A percentile compares a stretch with the other conserved stretches of the same genome.
Conservation (phyloP, 2,329 filamentous ascomycete genomes). For the Eutypella sp. region DNA sequence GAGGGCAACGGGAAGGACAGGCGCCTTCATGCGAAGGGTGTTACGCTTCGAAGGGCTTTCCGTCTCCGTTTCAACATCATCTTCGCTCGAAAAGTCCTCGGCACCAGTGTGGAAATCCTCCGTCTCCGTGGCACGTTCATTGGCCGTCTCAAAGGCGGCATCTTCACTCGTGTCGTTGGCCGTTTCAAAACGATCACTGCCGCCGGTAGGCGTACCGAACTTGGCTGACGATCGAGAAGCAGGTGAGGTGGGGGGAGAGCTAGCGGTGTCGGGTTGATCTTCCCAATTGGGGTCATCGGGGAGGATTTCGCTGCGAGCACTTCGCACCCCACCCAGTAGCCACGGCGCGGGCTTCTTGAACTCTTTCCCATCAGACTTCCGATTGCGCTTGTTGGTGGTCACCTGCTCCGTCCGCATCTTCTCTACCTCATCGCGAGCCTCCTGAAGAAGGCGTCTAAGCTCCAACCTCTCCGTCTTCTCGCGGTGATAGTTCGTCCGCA, state of each 20-base stretch:
- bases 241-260: slow-evolving; percentile 35
- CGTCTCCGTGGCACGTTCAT: slow-evolving; percentile 81
- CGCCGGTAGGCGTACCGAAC: slow-evolving; percentile 24
- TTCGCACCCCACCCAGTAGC: slow-evolving; percentile 71
- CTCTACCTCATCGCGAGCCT: slow-evolving; percentile 87
- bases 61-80: slow-evolving; percentile 76
- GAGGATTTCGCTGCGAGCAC: slow-evolving; percentile 71
- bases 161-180: slow-evolving; percentile 73
- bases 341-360: slow-evolving; percentile 71
- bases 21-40: slow-evolving; percentile 16
- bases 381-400: slow-evolving; percentile 53
- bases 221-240: slow-evolving; percentile 22
- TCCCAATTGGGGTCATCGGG: slow-evolving; percentile 86
- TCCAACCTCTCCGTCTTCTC: slow-evolving; percentile 99
- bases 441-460: slow-evolving; percentile 89
- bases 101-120: slow-evolving; percentile 94
- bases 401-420: slow-evolving; percentile 55
- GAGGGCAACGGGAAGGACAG: slow-evolving; percentile 12
- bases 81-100: slow-evolving; percentile 70
- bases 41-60: slow-evolving; percentile 52
- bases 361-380: slow-evolving; percentile 58
- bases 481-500: slow-evolving; percentile 90
- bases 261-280: slow-evolving; percentile 62
- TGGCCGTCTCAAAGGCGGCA: slow-evolving; percentile 61
- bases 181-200: slow-evolving; percentile 68